Base-by-base conservation (phyloP, 129 eudicot genomes). In the Pulicaria dysenterica region DNA sequence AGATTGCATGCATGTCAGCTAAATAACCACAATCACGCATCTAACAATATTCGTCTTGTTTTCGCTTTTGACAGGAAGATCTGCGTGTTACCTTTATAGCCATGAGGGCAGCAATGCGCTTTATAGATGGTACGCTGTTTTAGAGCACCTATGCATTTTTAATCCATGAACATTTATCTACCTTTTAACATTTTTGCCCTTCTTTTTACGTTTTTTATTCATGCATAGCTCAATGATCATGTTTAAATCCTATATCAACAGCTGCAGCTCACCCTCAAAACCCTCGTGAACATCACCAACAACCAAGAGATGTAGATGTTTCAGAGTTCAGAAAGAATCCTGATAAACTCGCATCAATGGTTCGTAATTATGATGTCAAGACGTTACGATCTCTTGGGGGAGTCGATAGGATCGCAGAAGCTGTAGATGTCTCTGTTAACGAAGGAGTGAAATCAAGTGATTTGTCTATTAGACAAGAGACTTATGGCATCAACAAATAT, bases 301-400 rank as follows among this genome's bases (percentile, higher is more conserved):
- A 53, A 63, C 53, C 73, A 70, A 54, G 37, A n/a, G 53, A 44
- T 8, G 65, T 78, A 62, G 71, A 55, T 39, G 9, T 57, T 45
- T 78, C 75, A 49, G 93, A 94, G 12, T 84, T 69, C 70, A 41
- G 65, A 40, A 83, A 88, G 57, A 73, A 84, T 77, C 93, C 97
- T 0, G 91, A 89, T 63, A 79, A 85, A 73, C 88, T 92, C 51
- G 92, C 95, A 65, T 73, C 85, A 5, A 73, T 92, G 64, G 90
- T 89, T 16, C 75, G 90, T 79, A 64, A 77, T 45, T 88, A 84
- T 58, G 91, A 92, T 43, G 64, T 61, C 70, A 79, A 82, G 56
- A 81, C 75, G 31, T 78, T 85, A 13, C 80, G 73, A 41, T 41
- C 72, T 48, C 72, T 83, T 48, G 50, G 59, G 4, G 92, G 96